These are phyloP conservation scores for Penicillium flavigenum DNA, from an alignment of 495 filamentous ascomycete genomes.

Conservation along the genomic window DNA sequence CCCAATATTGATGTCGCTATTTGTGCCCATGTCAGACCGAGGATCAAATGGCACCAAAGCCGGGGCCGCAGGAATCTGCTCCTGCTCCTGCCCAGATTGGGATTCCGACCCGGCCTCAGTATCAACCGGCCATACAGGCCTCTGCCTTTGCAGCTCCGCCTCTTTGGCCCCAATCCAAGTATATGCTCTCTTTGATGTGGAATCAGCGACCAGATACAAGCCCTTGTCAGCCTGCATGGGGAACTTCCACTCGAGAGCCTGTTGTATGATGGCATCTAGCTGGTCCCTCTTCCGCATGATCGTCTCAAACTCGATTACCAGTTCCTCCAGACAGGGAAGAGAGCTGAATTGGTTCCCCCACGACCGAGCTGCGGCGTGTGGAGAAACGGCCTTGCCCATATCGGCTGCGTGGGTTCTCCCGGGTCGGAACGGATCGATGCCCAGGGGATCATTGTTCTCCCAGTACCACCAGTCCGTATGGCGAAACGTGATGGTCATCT, in stretches of 20 bases:
- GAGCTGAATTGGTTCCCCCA: conserved; percentile 2
- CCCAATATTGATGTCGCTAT: conserved; percentile 49
- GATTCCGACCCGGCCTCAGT: background rate
- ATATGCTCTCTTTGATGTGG: conserved; percentile 8
- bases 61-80: conserved; percentile 47
- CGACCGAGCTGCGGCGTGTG: background rate
- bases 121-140: background rate
- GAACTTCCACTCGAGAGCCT: conserved; percentile 16
- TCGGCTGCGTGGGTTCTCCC: conserved; percentile 11
- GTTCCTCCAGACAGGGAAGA: conserved; percentile 12
- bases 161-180: conserved; percentile 18
- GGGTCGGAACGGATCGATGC: conserved; percentile 17
- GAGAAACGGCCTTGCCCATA: conserved; percentile 2
- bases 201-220: conserved; percentile 9
- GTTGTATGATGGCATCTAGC: conserved; percentile 12
- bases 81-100: background rate
- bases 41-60: conserved; percentile 64
- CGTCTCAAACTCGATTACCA: conserved; percentile 21
- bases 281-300: conserved; percentile 19
- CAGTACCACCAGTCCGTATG: conserved; percentile 21
- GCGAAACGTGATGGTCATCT: conserved; percentile 18
- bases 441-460: conserved; percentile 17
- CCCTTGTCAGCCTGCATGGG: conserved; percentile 8
- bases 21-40: conserved; percentile 45
- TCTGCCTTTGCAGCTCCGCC: conserved; percentile 7